phyloP scores from a whole-genome alignment of 805 yeast species.

The Lachancea sp. region DNA sequence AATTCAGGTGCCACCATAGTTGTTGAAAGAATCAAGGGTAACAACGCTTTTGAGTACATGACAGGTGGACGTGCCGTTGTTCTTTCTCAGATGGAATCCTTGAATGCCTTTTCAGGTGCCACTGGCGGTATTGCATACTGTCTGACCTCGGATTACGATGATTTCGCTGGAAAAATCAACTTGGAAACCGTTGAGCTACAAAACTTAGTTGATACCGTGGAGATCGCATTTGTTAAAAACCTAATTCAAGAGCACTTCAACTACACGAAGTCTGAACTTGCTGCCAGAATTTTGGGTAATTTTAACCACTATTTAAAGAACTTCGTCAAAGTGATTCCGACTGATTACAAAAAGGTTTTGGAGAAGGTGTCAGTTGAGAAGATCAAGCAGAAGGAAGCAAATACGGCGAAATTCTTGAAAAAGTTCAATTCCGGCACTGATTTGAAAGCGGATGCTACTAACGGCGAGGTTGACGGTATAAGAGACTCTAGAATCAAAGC shows the following conservation, averaged over 20 bases:
- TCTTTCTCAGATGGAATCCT: slow-evolving; percentile 84
- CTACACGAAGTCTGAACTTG: slow-evolving; percentile 88
- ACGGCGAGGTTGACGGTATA: slow-evolving; percentile 72
- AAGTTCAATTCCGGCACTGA: slow-evolving; percentile 62
- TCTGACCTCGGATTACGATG: slow-evolving; percentile 83
- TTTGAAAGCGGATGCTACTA: slow-evolving; percentile 79
- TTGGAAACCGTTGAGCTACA: slow-evolving; percentile 74
- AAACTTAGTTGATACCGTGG: slow-evolving; percentile 74
- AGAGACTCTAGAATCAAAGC: slow-evolving; percentile 33
- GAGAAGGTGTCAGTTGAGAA: slow-evolving; percentile 70
- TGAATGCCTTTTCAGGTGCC: slow-evolving; percentile 89
- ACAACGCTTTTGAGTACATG: slow-evolving; percentile 99
- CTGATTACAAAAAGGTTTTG: slow-evolving; percentile 84
- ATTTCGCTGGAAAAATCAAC: slow-evolving; percentile 75
- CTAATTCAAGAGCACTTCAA: slow-evolving; percentile 92
- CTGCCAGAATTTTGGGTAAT: slow-evolving; percentile 72
- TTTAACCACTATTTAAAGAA: slow-evolving; percentile 84
- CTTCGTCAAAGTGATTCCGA: slow-evolving; percentile 89
- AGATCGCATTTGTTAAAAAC: slow-evolving; percentile 89
- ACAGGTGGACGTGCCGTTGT: slow-evolving; percentile 98
- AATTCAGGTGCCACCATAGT: slow-evolving; percentile 98
- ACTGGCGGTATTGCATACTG: slow-evolving; percentile 99
- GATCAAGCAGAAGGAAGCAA: slow-evolving; percentile 50
- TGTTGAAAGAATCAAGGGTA: slow-evolving; percentile 89
- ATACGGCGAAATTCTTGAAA: slow-evolving; percentile 58